phyloP scores from a whole-genome alignment of 2,329 filamentous ascomycete species.

The Teratosphaeriaceae sp. region DNA sequence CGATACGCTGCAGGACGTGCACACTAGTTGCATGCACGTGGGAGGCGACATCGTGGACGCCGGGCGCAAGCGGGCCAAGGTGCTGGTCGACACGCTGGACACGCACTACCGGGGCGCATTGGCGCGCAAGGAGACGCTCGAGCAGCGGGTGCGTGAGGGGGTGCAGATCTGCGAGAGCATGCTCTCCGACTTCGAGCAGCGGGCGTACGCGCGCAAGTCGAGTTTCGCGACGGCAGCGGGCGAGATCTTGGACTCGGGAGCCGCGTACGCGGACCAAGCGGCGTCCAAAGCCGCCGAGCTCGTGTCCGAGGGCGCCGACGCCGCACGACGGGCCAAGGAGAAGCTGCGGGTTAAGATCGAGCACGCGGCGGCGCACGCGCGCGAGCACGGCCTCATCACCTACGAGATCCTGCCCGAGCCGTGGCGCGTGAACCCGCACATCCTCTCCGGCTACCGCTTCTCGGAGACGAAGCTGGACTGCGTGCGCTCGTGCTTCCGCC shows the following conservation, averaged over 20 bases:
- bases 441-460: slow-evolving; percentile 87
- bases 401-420: slow-evolving; percentile 88
- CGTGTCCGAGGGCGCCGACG: slow-evolving; percentile 73
- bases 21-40: slow-evolving; percentile 80
- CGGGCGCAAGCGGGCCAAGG: slow-evolving; percentile 72
- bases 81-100: slow-evolving; percentile 91
- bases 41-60: slow-evolving; percentile 86
- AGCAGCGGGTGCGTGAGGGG: slow-evolving; percentile 84
- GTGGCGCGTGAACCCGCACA: slow-evolving; percentile 94
- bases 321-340: slow-evolving; percentile 74
- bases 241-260: slow-evolving; percentile 69
- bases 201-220: slow-evolving; percentile 71
- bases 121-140: slow-evolving; percentile 74
- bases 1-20: slow-evolving; percentile 76
- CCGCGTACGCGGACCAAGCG: slow-evolving; percentile 72
- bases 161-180: slow-evolving; percentile 81
- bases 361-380: slow-evolving; percentile 74
- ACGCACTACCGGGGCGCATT: slow-evolving; percentile 79
- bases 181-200: slow-evolving; percentile 75
- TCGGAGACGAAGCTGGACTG: slow-evolving; percentile 86
- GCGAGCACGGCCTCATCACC: slow-evolving; percentile 72
- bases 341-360: slow-evolving; percentile 56
- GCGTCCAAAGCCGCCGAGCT: slow-evolving; percentile 68
- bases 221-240: slow-evolving; percentile 67
- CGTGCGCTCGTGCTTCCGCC: slow-evolving; percentile 68